A percentile compares a stretch with the other conserved stretches of the same genome.
phyloP scores from a whole-genome alignment of 345 rosid species.

The Gossypium ekmanianum region DNA sequence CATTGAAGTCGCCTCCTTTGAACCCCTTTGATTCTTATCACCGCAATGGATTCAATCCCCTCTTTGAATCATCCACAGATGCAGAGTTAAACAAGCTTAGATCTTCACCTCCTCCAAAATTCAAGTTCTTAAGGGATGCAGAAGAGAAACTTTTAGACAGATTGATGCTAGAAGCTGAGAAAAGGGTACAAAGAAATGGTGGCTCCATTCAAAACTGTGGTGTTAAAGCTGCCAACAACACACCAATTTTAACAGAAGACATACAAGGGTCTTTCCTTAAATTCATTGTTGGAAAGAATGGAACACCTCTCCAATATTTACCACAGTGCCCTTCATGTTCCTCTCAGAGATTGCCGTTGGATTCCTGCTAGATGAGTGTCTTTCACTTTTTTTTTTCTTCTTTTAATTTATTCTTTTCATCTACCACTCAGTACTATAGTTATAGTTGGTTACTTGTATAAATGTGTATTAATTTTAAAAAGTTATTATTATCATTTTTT shows the following conservation, averaged over 20 bases:
- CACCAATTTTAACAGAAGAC: conserved; percentile 10
- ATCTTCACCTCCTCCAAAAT: conserved; percentile 91
- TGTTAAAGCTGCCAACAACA: conserved; percentile 17
- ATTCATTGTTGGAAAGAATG: conserved; percentile 44
- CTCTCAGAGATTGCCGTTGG: conserved; percentile 50
- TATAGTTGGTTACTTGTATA: conserved; percentile 7
- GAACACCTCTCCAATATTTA: conserved; percentile 30
- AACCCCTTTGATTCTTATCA: conserved; percentile 42
- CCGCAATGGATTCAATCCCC: conserved; percentile 68
- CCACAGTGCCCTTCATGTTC: conserved; percentile 39
- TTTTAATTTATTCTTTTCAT: conserved; percentile 23
- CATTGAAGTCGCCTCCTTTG: conserved; percentile 39
- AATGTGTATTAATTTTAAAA: neutral
- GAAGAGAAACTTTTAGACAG: conserved; percentile 70
- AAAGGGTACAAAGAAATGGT: conserved; percentile 23
- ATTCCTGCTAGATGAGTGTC: conserved; percentile 16
- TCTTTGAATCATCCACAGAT: conserved; percentile 65
- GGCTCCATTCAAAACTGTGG: conserved; percentile 26
- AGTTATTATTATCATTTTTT: neutral
- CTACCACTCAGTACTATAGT: neutral
- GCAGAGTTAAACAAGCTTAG: conserved; percentile 42
- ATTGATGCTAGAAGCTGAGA: conserved; percentile 55
- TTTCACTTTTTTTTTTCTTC: too few species aligned
- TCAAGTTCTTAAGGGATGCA: conserved; percentile 94
- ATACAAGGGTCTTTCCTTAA: conserved; percentile 54